A percentile compares a stretch with the other conserved stretches of the same genome.
Evolutionary conservation across 1,139 yeast genomes (phyloP).

Genomic region (Pichiaceae sp.): DNA sequence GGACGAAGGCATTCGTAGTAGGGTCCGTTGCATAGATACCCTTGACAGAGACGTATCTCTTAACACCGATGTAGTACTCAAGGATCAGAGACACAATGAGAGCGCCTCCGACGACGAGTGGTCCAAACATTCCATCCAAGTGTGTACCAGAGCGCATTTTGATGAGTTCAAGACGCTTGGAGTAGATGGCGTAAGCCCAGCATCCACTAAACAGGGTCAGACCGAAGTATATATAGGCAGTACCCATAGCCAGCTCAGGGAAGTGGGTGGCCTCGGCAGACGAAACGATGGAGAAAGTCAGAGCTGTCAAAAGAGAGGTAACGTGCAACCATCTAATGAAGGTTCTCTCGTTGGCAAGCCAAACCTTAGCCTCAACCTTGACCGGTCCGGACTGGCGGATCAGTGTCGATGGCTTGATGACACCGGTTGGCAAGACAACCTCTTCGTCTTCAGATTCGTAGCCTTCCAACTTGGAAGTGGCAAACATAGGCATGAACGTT

Average conservation of each 20-base stretch:
- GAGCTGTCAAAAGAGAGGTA: conserved; percentile 76
- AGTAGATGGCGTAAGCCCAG: conserved; percentile 84
- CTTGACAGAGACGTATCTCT: conserved; percentile 19
- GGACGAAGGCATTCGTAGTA: background rate
- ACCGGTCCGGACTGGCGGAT: conserved; percentile 87
- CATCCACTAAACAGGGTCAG: conserved; percentile 74
- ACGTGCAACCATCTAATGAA: conserved; percentile 94
- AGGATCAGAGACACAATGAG: conserved; percentile 57
- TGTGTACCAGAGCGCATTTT: conserved; percentile 78
- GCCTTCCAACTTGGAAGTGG: conserved; percentile 24
- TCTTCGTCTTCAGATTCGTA: conserved; percentile 87
- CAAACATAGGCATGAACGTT: conserved; percentile 22
- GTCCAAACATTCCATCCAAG: conserved; percentile 85
- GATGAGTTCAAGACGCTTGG: conserved; percentile 63
- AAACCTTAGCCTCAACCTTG: conserved; percentile 92
- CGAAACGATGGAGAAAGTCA: conserved; percentile 77
- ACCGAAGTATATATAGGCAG: conserved; percentile 75
- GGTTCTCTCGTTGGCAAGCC: conserved; percentile 98
- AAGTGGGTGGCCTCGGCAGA: conserved; percentile 63
- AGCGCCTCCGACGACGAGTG: conserved; percentile 67
- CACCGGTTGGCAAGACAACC: conserved; percentile 82
- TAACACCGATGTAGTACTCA: conserved; percentile 68
- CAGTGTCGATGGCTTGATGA: conserved; percentile 66
- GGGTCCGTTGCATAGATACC: background rate
- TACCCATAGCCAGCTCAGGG: conserved; percentile 43